phyloP scores from a whole-genome alignment of 2,329 filamentous ascomycete species.

The Paecilomyces sp. region DNA sequence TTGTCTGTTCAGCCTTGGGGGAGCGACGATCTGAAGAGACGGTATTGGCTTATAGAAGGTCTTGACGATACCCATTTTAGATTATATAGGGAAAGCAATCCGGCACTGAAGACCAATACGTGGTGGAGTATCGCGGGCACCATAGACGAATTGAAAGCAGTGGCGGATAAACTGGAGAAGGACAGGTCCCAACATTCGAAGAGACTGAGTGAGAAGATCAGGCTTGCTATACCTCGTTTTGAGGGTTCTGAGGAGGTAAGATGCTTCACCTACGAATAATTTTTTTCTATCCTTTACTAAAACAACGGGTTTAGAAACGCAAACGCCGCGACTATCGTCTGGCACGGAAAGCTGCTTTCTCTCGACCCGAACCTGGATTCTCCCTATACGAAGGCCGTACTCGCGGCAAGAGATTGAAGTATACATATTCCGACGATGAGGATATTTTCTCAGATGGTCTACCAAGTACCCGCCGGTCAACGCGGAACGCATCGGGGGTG shows the following conservation, averaged over 20 bases:
- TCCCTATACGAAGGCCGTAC: conserved; percentile 95
- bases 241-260: conserved; percentile 84
- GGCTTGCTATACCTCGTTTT: conserved; percentile 75
- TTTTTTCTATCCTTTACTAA: conserved; percentile 8
- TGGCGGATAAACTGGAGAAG: conserved; percentile 69
- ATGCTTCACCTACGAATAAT: conserved; percentile 4
- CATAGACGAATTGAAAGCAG: conserved; percentile 73
- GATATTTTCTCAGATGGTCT: conserved; percentile 57
- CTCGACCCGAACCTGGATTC: conserved; percentile 78
- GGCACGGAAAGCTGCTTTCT: conserved; percentile 77
- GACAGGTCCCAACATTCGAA: conserved; percentile 79
- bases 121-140: conserved; percentile 92
- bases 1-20: conserved; percentile 89
- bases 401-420: conserved; percentile 90
- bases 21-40: conserved; percentile 77
- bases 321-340: conserved; percentile 87
- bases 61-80: conserved; percentile 90
- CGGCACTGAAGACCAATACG: conserved; percentile 64
- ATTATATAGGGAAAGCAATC: conserved; percentile 89
- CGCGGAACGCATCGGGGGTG: conserved; percentile 59
- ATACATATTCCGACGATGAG: conserved; percentile 90
- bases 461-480: conserved; percentile 52
- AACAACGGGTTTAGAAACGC: conserved; percentile 60
- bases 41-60: conserved; percentile 91
- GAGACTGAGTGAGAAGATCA: conserved; percentile 69